Percentiles rank a stretch among this genome's conserved stretches.
These are phyloP conservation scores for Pestalotiopsis sp. DNA, from an alignment of 2,329 filamentous ascomycete genomes.

Conservation along the genomic window DNA sequence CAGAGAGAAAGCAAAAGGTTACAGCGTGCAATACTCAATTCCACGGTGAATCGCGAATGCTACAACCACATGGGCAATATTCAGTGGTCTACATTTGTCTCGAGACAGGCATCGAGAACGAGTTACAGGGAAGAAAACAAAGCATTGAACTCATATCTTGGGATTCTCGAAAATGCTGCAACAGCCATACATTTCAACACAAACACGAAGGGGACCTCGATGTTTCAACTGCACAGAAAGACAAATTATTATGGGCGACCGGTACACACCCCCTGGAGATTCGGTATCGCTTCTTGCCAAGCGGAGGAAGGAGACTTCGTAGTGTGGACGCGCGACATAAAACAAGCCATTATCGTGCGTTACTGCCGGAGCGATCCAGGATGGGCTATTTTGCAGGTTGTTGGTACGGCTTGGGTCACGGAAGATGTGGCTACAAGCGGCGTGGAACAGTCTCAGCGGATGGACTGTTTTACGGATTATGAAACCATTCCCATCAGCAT, in stretches of 20 bases:
- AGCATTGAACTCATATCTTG: not conserved
- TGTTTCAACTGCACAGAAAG: not conserved
- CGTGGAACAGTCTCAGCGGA: not conserved
- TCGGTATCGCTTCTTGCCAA: slow-evolving; percentile 12
- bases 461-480: not conserved
- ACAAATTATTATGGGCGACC: not conserved
- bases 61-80: slow-evolving; percentile 10
- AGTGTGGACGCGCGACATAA: not conserved
- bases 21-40: slow-evolving; percentile 1
- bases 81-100: not conserved
- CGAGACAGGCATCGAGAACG: not conserved
- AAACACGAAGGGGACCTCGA: not conserved
- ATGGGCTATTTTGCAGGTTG: not conserved
- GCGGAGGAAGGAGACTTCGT: slow-evolving; percentile 7
- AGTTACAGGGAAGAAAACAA: not conserved
- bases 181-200: not conserved
- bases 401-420: slow-evolving; percentile 4
- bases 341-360: slow-evolving; percentile 7
- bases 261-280: not conserved
- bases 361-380: not conserved
- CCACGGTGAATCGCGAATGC: not conserved
- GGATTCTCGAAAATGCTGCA: not conserved
- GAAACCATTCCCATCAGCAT: not conserved
- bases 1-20: slow-evolving; percentile 10
- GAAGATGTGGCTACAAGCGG: not conserved